phyloP scores from a whole-genome alignment of 2,329 filamentous ascomycete genomes.

The Aureobasidium lini region DNA sequence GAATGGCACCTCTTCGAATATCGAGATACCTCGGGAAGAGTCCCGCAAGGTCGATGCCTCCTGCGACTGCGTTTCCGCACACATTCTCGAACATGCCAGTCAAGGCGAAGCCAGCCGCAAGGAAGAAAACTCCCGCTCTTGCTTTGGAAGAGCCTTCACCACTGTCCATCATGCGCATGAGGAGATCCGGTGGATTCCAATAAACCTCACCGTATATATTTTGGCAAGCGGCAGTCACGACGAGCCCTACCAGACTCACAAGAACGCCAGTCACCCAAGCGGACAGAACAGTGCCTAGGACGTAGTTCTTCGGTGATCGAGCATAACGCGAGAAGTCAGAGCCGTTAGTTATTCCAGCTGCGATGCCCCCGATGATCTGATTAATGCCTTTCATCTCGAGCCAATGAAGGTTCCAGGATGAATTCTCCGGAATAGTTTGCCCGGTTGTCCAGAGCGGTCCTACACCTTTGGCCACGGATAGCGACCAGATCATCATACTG shows the following conservation, averaged over 20 bases:
- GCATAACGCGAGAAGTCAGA: conserved; percentile 41
- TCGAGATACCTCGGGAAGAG: background rate
- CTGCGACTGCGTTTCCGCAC: background rate
- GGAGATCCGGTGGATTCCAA: conserved; percentile 38
- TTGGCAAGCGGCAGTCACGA: conserved; percentile 34
- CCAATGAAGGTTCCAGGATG: conserved; percentile 35
- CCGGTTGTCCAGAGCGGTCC: conserved; percentile 1
- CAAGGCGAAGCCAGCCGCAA: conserved; percentile 29
- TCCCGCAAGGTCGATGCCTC: background rate
- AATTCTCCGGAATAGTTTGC: background rate
- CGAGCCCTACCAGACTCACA: conserved; percentile 36
- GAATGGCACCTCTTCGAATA: conserved; percentile 18
- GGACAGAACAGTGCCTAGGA: conserved; percentile 35
- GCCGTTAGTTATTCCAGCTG: conserved; percentile 36
- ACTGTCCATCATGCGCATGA: conserved; percentile 39
- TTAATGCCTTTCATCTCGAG: conserved; percentile 41
- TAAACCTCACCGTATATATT: conserved; percentile 31
- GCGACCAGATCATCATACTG: conserved; percentile 9
- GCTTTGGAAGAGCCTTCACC: conserved; percentile 34
- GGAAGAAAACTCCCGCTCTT: conserved; percentile 31
- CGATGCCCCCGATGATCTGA: conserved; percentile 34
- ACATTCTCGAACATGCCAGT: conserved; percentile 34
- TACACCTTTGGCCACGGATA: conserved; percentile 1
- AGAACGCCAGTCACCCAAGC: conserved; percentile 35
- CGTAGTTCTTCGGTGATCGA: conserved; percentile 27